Conservation (phyloP, 2,329 filamentous ascomycete genomes). For the Verticillium albo-atrum region DNA sequence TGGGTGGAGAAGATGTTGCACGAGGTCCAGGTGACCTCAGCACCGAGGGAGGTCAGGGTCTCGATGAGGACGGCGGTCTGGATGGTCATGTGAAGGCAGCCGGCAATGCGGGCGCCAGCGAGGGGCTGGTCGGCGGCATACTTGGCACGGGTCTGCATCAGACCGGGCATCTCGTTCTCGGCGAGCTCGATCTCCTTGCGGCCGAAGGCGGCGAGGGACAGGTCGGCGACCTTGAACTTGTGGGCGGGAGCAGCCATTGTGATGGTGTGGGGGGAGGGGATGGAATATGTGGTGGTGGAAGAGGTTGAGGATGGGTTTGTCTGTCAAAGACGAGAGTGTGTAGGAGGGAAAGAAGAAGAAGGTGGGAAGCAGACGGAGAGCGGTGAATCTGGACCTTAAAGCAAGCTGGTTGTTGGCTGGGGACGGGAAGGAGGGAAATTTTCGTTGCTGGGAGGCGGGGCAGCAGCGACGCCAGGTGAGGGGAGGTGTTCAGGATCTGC, state of each 20-base stretch:
- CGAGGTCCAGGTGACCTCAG: slow-evolving; percentile 97
- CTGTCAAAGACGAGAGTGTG: slow-evolving; percentile 4
- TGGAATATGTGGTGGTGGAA: slow-evolving; percentile 7
- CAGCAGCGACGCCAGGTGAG: neutral
- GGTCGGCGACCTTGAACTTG: slow-evolving; percentile 98
- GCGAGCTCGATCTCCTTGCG: slow-evolving; percentile 98
- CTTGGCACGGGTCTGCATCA: slow-evolving; percentile 91
- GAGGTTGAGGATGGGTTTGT: slow-evolving; percentile 1
- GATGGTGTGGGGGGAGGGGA: slow-evolving; percentile 14
- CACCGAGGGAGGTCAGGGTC: slow-evolving; percentile 89
- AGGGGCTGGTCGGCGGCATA: slow-evolving; percentile 92
- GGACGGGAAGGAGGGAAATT: slow-evolving; percentile 6
- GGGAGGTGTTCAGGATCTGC: neutral
- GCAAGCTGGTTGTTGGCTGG: neutral
- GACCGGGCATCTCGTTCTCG: slow-evolving; percentile 95
- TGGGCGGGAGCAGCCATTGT: slow-evolving; percentile 74
- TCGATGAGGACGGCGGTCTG: slow-evolving; percentile 99
- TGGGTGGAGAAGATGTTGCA: slow-evolving; percentile 99
- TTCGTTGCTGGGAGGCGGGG: slow-evolving; percentile 8
- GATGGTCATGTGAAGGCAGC: slow-evolving; percentile 99
- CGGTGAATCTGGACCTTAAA: slow-evolving; percentile 1
- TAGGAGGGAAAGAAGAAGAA: slow-evolving; percentile 8
- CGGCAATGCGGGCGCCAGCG: slow-evolving; percentile 90
- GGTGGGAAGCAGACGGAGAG: slow-evolving; percentile 5
- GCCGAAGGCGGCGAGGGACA: slow-evolving; percentile 95